Percentiles rank a stretch among this genome's conserved stretches.
These are phyloP conservation scores for Neopestalotiopsis sp. DNA, from an alignment of 2,329 filamentous ascomycete genomes.

Conservation along the genomic window DNA sequence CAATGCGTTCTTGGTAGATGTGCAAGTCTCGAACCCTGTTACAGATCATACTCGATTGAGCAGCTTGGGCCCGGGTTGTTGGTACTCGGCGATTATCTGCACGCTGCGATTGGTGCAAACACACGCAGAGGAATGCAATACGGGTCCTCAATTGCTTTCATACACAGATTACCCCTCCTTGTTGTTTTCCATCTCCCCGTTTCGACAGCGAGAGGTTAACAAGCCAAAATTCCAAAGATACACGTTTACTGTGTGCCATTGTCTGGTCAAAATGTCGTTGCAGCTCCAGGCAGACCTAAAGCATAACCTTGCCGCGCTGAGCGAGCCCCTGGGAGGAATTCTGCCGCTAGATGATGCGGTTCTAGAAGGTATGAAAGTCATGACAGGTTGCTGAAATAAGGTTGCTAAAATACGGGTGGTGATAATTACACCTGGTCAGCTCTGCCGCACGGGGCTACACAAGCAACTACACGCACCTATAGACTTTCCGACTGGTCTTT, in stretches of 20 bases:
- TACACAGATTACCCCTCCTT: not conserved
- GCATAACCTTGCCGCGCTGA: conserved; percentile 3
- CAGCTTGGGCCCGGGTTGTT: no score
- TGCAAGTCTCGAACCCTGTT: not conserved
- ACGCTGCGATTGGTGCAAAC: not conserved
- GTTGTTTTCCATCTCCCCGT: not conserved
- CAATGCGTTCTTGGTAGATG: not conserved
- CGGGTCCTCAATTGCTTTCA: not conserved
- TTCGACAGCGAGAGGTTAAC: not conserved
- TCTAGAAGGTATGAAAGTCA: not conserved
- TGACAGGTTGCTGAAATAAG: no score
- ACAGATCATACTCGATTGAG: not conserved
- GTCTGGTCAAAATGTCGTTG: not conserved
- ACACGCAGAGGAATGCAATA: not conserved
- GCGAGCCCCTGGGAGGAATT: conserved; percentile 6
- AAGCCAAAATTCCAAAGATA: no score
- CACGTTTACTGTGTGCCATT: no score
- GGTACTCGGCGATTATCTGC: not conserved
- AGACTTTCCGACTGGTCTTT: conserved; percentile 19
- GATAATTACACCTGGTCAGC: not conserved
- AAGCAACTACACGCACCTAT: conserved; percentile 13
- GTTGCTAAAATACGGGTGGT: no score
- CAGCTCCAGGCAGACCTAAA: conserved; percentile 16
- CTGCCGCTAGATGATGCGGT: conserved; percentile 19
- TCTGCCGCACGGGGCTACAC: conserved; percentile 13